These are phyloP conservation scores for Microcos paniculata DNA, from an alignment of 345 rosid species.

Conservation along the genomic window DNA sequence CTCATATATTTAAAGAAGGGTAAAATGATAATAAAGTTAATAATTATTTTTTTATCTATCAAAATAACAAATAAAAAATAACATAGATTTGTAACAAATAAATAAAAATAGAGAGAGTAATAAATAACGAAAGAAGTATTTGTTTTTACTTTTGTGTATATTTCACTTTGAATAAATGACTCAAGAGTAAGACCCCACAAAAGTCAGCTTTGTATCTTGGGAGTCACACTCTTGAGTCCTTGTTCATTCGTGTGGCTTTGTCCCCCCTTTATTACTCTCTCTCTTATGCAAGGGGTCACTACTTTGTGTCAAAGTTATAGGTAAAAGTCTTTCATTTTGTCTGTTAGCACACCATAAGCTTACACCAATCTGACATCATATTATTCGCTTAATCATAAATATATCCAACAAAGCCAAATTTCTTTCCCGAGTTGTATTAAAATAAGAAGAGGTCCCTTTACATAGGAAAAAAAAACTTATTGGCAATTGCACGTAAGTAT, in stretches of 20 bases:
- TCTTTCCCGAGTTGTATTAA: too few species aligned
- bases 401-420: neutral
- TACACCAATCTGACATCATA: constrained; percentile 34
- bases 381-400: constrained; percentile 1
- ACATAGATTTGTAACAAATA: neutral
- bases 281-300: constrained; percentile 20
- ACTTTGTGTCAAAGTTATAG: constrained; percentile 10
- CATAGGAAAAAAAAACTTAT: too few species aligned
- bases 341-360: constrained; percentile 32
- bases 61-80: too few species aligned
- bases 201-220: neutral
- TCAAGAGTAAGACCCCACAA: constrained; percentile 14
- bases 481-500: neutral
- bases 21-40: too few species aligned
- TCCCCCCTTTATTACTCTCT: neutral
- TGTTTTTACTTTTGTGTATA: neutral
- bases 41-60: too few species aligned
- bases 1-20: too few species aligned
- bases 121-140: neutral
- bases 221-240: neutral
- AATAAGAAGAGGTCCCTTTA: neutral
- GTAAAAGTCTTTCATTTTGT: constrained; percentile 18
- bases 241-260: constrained; percentile 16
- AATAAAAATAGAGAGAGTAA: too few species aligned
- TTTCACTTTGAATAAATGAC: neutral